Base-by-base conservation (phyloP, 176 grass and related monocot genomes). In the Pontederia paniculata region DNA sequence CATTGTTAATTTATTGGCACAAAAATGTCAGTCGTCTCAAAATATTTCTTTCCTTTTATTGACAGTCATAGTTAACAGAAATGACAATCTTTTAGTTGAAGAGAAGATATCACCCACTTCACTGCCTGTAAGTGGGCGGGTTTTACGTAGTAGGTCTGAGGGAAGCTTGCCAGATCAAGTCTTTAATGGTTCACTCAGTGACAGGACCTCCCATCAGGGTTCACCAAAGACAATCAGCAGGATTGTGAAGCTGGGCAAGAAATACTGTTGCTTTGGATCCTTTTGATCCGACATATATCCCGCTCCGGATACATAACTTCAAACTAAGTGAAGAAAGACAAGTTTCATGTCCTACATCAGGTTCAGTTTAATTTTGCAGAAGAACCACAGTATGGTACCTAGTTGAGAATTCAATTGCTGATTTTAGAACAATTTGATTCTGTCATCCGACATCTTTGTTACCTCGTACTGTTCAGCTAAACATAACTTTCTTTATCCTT, bases 191-290 rank as follows among this genome's bases (percentile, higher is more conserved):
- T 78, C 67, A n/a, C 52, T 20, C 18, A 57, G 47, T 51, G 72
- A 44, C 6, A 80, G 46, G 16, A 55, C 68, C 54, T 23, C 59
- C n/a, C 53, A 7, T 23, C 59, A 47, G 12, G 23, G 21, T 5
- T 61, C 42, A 43, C n/a, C 8, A 14, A 72, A 49, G 25, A 54
- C 62, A 67, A 43, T 45, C 16, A 1, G 63, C 2, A 79, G 64
- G 50, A 50, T 85, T 65, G 69, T 62, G 42, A 80, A 76, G 64
- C 47, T 80, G 23, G 76, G 73, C 43, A 80, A 75, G 76, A 78
- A 72, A 23, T 85, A 73, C 69, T 85, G 42, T 52, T 85, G 82
- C 53, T 85, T 76, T 3, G 43, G 43, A 50, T 60, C 72, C 45
- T 85, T 73, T 45, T 73, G 42, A 17, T 59, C 56, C 17, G 13